Percentiles rank a stretch among this genome's conserved stretches.
phyloP scores from a whole-genome alignment of 768 basidiomycete species.

The Russula sp. region DNA sequence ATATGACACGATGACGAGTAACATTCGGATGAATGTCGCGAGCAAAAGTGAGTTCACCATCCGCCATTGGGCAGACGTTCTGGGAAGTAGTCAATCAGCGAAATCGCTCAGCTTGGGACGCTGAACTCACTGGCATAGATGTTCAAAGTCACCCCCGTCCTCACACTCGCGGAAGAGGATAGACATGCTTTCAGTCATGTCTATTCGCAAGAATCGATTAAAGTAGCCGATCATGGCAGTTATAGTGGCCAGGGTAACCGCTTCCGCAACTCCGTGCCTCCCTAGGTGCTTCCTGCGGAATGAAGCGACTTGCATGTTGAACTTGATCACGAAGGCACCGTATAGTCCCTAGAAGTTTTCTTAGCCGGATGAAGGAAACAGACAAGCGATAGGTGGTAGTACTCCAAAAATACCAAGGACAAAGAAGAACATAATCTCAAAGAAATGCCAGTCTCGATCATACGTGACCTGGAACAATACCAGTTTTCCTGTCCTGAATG shows the following conservation, averaged over 20 bases:
- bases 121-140: conserved; percentile 84
- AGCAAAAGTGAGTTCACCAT: conserved; percentile 90
- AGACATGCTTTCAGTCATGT: conserved; percentile 96
- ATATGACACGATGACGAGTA: conserved; percentile 85
- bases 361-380: not conserved
- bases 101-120: conserved; percentile 1
- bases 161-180: conserved; percentile 96
- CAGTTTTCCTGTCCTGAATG: conserved; percentile 94
- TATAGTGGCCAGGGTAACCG: conserved; percentile 74
- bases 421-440: conserved; percentile 95
- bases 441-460: conserved; percentile 97
- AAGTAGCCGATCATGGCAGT: conserved; percentile 92
- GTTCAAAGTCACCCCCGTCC: conserved; percentile 83
- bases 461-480: conserved; percentile 98
- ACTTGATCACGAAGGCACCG: conserved; percentile 94
- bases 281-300: conserved; percentile 88
- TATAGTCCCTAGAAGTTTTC: conserved; percentile 69
- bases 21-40: conserved; percentile 83
- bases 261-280: conserved; percentile 81
- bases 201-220: conserved; percentile 90
- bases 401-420: conserved; percentile 96
- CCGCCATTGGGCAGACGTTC: conserved; percentile 86
- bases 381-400: conserved; percentile 1
- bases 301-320: conserved; percentile 90
- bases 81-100: conserved; percentile 28